Base-by-base conservation (phyloP, 305 asterid genomes). In the Fraxinus sp. region DNA sequence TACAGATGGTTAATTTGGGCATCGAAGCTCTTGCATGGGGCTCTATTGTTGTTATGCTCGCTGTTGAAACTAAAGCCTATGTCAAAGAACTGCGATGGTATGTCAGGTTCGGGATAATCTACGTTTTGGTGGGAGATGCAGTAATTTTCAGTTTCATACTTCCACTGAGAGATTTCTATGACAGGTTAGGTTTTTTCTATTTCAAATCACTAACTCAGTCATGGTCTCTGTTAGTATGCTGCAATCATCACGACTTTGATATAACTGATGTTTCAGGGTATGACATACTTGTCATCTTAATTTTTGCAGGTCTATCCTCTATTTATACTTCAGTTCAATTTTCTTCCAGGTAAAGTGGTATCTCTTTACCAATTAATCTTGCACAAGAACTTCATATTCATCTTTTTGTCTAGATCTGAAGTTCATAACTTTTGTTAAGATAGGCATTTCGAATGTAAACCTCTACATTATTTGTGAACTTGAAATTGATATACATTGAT, bases 21-120 rank as follows among this genome's bases (percentile, higher is more conserved):
- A 83, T 89, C 80, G 91, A 92, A 84, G 73, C 89, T 80, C 71
- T 91, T 72, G 86, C 98, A 66, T 95, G 98, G 98, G 89, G 91
- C 82, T 95, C 97, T n/a, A 82, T 94, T 90, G 84, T 91, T 73
- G 79, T 89, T 81, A 86, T 94, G 98, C 90, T 91, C 80, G 87
- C 89, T 35, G 57, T 87, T 39, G 98, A 95, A 89, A 91, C 95
- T 81, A 90, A 84, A 88, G 83, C 87, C 80, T 95, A 95, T 75
- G 88, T 94, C 84, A 92, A 86, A 84, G 95, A 95, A 88, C 89
- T 95, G 87, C 90, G 97, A 84, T 95, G 98, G 98, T 94, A 90
- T 87, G 89, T 92, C 85, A 92, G 98, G 84, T 93, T 95, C 52
- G 97, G 94, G 64, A 39, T 91, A 66, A 77, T 94, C 36, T 94